Base-by-base conservation (phyloP, 495 filamentous ascomycete species). In the Penicillium macrosclerotiorum region DNA sequence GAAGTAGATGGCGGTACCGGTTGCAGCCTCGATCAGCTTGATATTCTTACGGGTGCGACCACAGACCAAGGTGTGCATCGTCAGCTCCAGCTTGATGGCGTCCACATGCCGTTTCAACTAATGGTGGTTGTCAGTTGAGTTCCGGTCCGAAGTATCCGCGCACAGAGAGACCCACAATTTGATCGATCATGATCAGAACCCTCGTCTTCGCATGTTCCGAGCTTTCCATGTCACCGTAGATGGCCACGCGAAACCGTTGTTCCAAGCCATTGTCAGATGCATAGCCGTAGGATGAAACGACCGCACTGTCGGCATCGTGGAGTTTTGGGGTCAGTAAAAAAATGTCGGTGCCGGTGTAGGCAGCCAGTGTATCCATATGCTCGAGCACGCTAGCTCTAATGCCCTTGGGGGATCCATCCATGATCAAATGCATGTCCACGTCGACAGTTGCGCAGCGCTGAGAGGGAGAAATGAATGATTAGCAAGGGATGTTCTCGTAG, bases 181-280 rank as follows among this genome's bases (percentile, higher is more conserved):
- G 86, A 62, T 98, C 93, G 59, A 98, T 96, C 76, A 96, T 89
- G 68, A 97, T 92, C 59, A 98, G 77, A 23, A 96, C 82, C 48
- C 92, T 77, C 1, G 90, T 96, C 78, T 97, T 97, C 47, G 94
- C 94, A 70, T 96, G 90, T 69, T 98, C 93, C 7, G 88, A 84
- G 60, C 88, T 95, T 69, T 97, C 85, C 74, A 90, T 82, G 65
- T 97, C 93, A 25, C 94, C 94, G 55, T 92, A 97, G 51, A 98
- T 94, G 42, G 86, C 86, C 42, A 96, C 85, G 46, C 91, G 83
- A 67, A 95, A 85, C 43, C 93, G 80, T 53, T 90, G 83, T 57
- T 95, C 89, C 47, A 84, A 63, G 42, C 74, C 74, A 54, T 76
- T 82, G 42, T 85, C 81, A n/a, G 80, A 67, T 5, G 75, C 75